phyloP scores from a whole-genome alignment of 352 stramenopile species.

The Pythium monospermum region DNA sequence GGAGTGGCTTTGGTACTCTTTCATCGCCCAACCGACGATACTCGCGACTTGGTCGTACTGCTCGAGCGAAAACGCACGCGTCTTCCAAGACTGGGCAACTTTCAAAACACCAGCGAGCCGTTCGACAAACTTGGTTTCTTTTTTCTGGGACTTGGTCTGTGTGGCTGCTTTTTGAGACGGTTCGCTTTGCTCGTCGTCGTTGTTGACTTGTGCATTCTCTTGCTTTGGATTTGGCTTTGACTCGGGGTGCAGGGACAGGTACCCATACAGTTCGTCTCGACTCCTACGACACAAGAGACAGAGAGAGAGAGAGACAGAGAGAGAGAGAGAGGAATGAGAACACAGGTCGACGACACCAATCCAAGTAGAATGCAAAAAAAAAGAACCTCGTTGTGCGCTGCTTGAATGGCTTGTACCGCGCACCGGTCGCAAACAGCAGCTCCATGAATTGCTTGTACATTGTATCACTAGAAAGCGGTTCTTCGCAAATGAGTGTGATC shows the following conservation, averaged over 20 bases:
- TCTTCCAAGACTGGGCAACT: neutral
- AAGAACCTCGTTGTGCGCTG: neutral
- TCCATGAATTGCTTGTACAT: constrained; percentile 12
- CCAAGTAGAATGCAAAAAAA: neutral
- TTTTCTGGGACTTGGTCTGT: no score
- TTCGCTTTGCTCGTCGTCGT: no score
- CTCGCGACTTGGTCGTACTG: neutral
- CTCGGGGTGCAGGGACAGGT: constrained; percentile 6
- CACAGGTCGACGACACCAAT: no score
- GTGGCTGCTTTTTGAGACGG: no score
- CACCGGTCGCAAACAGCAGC: constrained; percentile 4
- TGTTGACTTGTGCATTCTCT: neutral
- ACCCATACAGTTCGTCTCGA: constrained; percentile 9
- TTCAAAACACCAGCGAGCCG: neutral
- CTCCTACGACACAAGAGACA: constrained; percentile 1
- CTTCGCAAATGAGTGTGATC: constrained; percentile 1
- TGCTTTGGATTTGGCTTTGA: neutral
- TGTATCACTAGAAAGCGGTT: neutral
- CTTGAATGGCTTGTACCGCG: constrained; percentile 5
- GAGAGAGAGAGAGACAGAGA: no score
- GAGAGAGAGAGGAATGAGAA: no score
- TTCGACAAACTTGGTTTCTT: neutral
- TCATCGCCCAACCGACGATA: neutral
- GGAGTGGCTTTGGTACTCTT: neutral
- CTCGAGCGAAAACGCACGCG: neutral